A percentile compares a stretch with the other conserved stretches of the same genome.
These are phyloP conservation scores for Scenedesmus sp. DNA, from an alignment of 163 green algal species.

Conservation along the genomic window DNA sequence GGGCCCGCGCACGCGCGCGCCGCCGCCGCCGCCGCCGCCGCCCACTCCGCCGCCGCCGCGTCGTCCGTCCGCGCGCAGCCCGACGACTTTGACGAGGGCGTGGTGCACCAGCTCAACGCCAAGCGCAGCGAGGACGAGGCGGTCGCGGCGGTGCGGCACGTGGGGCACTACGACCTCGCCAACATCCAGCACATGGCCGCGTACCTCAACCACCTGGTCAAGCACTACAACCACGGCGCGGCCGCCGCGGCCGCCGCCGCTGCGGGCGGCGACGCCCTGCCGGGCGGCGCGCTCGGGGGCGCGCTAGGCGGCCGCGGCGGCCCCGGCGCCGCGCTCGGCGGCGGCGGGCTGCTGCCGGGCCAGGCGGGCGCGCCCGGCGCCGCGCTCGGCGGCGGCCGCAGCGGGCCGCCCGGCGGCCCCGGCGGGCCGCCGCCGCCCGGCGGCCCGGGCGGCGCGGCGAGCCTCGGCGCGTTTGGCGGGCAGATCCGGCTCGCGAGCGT, in stretches of 20 bases:
- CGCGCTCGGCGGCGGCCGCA: not conserved
- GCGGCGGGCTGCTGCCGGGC: not conserved
- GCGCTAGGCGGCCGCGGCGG: not conserved
- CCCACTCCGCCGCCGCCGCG: not conserved
- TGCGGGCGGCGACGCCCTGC: not conserved
- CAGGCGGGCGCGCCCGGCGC: not conserved
- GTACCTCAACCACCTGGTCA: slow-evolving; percentile 67
- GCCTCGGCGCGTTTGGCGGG: slow-evolving; percentile 17
- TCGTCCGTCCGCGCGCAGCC: slow-evolving; percentile 23
- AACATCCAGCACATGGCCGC: slow-evolving; percentile 60
- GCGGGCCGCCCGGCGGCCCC: not conserved
- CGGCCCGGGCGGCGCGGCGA: not conserved
- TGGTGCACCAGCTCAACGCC: slow-evolving; percentile 60
- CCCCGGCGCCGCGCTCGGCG: not conserved
- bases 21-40: not conserved
- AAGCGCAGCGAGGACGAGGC: slow-evolving; percentile 65
- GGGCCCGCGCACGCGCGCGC: not conserved
- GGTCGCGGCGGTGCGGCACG: slow-evolving; percentile 47
- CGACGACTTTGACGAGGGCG: slow-evolving; percentile 69
- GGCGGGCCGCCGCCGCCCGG: not conserved
- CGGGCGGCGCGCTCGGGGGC: not conserved
- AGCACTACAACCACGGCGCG: slow-evolving; percentile 58
- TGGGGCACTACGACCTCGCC: slow-evolving; percentile 47
- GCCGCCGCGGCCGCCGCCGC: slow-evolving; percentile 19
- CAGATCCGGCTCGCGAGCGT: slow-evolving; percentile 48